phyloP scores from a whole-genome alignment of 2,329 filamentous ascomycete genomes.

The Colletotrichum kahawae region DNA sequence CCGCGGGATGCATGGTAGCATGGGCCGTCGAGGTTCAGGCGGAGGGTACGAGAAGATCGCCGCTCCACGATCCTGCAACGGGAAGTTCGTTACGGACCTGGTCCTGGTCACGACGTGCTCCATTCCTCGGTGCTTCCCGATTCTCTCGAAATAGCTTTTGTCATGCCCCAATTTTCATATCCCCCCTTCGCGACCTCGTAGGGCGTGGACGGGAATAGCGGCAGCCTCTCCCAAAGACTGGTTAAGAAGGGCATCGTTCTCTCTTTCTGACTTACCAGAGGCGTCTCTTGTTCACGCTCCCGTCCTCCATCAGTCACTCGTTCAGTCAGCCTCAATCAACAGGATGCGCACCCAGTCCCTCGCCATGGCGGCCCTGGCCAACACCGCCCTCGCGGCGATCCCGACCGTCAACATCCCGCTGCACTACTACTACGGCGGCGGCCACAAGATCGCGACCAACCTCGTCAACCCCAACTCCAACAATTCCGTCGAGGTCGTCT shows the following conservation, averaged over 20 bases:
- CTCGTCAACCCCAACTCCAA: background rate
- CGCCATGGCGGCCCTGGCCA: background rate
- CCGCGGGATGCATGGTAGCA: background rate
- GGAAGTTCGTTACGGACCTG: background rate
- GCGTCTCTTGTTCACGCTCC: background rate
- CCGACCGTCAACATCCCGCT: constrained; percentile 3
- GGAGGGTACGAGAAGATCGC: background rate
- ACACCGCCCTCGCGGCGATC: background rate
- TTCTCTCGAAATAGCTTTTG: constrained; percentile 2
- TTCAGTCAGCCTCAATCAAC: background rate
- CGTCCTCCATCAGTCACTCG: background rate
- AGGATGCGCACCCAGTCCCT: constrained; percentile 5
- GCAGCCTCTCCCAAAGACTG: background rate
- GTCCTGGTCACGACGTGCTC: background rate
- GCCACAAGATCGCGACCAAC: constrained; percentile 14
- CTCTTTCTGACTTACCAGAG: background rate
- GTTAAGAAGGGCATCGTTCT: background rate
- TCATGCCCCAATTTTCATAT: background rate
- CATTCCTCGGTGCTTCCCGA: background rate
- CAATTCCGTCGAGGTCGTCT: constrained; percentile 11
- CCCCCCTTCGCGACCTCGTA: background rate
- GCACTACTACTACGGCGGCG: constrained; percentile 18
- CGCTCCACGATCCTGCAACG: background rate
- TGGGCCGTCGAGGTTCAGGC: background rate
- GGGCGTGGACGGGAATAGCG: background rate